A percentile compares a stretch with the other conserved stretches of the same genome.
phyloP scores from a whole-genome alignment of 768 basidiomycete species.

The Kwoniella sp. region DNA sequence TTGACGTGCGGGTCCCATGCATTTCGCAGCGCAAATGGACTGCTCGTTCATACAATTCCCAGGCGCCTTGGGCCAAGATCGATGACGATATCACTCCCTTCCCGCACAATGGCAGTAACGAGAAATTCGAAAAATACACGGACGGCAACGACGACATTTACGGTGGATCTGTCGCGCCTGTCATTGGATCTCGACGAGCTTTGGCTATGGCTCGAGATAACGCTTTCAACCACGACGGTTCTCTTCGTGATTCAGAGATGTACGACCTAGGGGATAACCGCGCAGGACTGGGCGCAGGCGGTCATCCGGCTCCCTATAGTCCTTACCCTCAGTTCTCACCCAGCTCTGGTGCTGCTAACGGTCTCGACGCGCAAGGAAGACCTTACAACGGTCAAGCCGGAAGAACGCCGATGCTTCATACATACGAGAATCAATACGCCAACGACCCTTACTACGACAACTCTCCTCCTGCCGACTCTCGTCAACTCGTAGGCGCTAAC shows the following conservation, averaged over 20 bases:
- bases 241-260: slow-evolving; percentile 32
- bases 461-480: slow-evolving; percentile 16
- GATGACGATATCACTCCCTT: slow-evolving; percentile 46
- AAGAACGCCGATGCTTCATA: slow-evolving; percentile 33
- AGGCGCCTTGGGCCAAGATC: slow-evolving; percentile 43
- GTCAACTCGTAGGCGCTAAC: slow-evolving; percentile 36
- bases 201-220: slow-evolving; percentile 38
- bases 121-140: slow-evolving; percentile 17
- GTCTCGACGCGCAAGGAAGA: slow-evolving; percentile 44
- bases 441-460: slow-evolving; percentile 18
- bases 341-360: slow-evolving; percentile 18
- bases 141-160: slow-evolving; percentile 37
- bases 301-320: background rate
- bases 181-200: slow-evolving; percentile 48
- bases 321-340: slow-evolving; percentile 15
- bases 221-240: slow-evolving; percentile 30
- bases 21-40: slow-evolving; percentile 37
- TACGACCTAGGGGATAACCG: slow-evolving; percentile 29
- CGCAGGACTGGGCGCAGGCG: slow-evolving; percentile 43
- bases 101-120: slow-evolving; percentile 20
- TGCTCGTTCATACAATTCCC: slow-evolving; percentile 28
- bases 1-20: background rate
- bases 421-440: slow-evolving; percentile 20
- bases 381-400: slow-evolving; percentile 42
- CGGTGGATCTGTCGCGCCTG: slow-evolving; percentile 36